These are phyloP conservation scores for Talaromyces sp. DNA, from an alignment of 2,329 filamentous ascomycete species.

Conservation along the genomic window DNA sequence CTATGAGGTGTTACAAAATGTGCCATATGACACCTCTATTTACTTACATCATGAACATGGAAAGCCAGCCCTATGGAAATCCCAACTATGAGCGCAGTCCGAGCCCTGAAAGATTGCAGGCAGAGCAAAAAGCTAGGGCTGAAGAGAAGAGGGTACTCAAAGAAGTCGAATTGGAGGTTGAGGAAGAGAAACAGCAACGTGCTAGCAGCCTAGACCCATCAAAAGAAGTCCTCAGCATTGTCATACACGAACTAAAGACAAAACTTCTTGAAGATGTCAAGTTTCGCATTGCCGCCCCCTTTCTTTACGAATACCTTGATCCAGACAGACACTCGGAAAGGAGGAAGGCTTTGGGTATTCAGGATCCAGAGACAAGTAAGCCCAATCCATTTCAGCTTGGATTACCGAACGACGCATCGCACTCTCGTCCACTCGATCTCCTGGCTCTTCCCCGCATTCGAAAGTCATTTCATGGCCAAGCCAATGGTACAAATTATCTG, in stretches of 20 bases:
- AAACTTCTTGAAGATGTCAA: conserved; percentile 88
- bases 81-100: conserved; percentile 58
- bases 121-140: conserved; percentile 58
- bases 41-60: conserved; percentile 90
- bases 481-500: conserved; percentile 62
- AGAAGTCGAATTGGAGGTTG: conserved; percentile 77
- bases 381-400: conserved; percentile 57
- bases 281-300: conserved; percentile 77
- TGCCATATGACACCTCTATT: conserved; percentile 84
- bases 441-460: conserved; percentile 71
- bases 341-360: conserved; percentile 73
- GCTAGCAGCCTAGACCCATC: conserved; percentile 91
- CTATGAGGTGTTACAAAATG: conserved; percentile 73
- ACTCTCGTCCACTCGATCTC: conserved; percentile 53
- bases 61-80: conserved; percentile 69
- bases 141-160: conserved; percentile 65
- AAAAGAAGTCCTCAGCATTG: conserved; percentile 72
- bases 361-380: conserved; percentile 64
- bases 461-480: conserved; percentile 60
- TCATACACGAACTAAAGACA: conserved; percentile 77
- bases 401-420: conserved; percentile 45
- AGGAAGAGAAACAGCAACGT: conserved; percentile 85
- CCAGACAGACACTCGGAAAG: conserved; percentile 78
- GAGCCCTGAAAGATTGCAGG: conserved; percentile 44
- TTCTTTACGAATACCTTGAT: conserved; percentile 77